Evolutionary conservation across 2,329 filamentous ascomycete genomes (phyloP).

Genomic region (Apiospora phragmitis): DNA sequence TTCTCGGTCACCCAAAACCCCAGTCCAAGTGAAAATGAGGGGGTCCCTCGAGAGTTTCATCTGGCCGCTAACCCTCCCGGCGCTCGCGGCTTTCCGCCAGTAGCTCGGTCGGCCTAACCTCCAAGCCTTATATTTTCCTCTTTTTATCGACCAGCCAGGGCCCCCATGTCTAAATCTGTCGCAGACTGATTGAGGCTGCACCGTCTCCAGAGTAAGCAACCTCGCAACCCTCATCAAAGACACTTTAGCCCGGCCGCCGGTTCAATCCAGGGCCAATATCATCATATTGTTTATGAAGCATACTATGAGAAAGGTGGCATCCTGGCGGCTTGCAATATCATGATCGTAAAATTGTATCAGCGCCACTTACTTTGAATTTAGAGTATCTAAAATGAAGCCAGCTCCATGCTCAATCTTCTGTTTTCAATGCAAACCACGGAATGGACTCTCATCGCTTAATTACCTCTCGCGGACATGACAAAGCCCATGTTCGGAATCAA

Average conservation of each 20-base stretch:
- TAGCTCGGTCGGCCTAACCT: neutral
- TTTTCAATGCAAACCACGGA: neutral
- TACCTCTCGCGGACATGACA: neutral
- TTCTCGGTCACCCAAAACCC: neutral
- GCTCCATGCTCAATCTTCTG: neutral
- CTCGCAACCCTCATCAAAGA: slow-evolving; percentile 2
- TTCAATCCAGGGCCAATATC: neutral
- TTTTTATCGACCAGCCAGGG: neutral
- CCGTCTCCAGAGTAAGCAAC: neutral
- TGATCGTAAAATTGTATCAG: neutral
- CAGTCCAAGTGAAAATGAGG: neutral
- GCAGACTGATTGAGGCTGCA: neutral
- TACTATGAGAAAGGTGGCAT: neutral
- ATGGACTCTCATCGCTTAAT: neutral
- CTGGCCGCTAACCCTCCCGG: neutral
- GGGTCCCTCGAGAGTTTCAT: slow-evolving; percentile 1
- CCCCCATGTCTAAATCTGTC: neutral
- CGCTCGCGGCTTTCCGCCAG: neutral
- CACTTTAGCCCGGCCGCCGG: neutral
- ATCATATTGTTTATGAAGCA: neutral
- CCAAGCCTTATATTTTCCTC: neutral
- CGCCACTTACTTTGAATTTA: neutral
- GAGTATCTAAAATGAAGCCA: neutral
- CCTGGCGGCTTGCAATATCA: neutral
- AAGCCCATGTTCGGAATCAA: neutral